Conservation (phyloP, 495 filamentous ascomycete genomes). For the Sporormia fimetaria region DNA sequence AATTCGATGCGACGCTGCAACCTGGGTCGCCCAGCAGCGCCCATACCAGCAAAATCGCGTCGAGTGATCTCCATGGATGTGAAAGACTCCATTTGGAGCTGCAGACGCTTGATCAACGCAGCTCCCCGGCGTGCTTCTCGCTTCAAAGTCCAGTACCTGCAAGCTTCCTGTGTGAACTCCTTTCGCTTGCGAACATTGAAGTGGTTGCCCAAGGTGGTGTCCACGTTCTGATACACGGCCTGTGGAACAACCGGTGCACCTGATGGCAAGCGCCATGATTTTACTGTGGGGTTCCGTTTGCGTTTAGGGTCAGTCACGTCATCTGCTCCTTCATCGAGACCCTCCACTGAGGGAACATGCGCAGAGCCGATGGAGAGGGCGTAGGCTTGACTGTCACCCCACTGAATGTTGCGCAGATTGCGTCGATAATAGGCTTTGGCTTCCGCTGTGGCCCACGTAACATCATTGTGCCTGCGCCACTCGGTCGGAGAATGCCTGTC, state of each 20-base stretch:
- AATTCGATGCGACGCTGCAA: slow-evolving; percentile 80
- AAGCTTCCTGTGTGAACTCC: slow-evolving; percentile 83
- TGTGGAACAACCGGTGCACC: slow-evolving; percentile 90
- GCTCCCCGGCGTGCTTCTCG: slow-evolving; percentile 85
- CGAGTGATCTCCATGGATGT: slow-evolving; percentile 92
- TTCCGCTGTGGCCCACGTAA: slow-evolving; percentile 51
- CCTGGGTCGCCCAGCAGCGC: slow-evolving; percentile 64
- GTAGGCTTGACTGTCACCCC: slow-evolving; percentile 82
- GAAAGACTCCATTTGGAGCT: slow-evolving; percentile 89
- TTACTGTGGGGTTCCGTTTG: slow-evolving; percentile 50
- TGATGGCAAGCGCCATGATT: slow-evolving; percentile 88
- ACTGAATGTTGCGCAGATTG: slow-evolving; percentile 72
- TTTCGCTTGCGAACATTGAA: slow-evolving; percentile 77
- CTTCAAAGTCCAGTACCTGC: slow-evolving; percentile 97
- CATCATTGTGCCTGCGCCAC: slow-evolving; percentile 77
- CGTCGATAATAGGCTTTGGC: slow-evolving; percentile 74
- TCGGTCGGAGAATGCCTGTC: slow-evolving; percentile 90
- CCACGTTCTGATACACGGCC: slow-evolving; percentile 67
- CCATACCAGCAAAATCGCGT: slow-evolving; percentile 86
- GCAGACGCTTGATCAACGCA: slow-evolving; percentile 79
- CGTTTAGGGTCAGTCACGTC: slow-evolving; percentile 51
- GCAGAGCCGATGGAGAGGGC: slow-evolving; percentile 67
- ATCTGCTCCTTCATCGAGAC: slow-evolving; percentile 35
- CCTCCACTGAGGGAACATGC: slow-evolving; percentile 48
- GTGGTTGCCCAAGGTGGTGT: slow-evolving; percentile 60